Evolutionary conservation across 805 yeast species (phyloP), one percentile per base, ranked within the genome.

Genomic region (Danielia oregonensis): DNA sequence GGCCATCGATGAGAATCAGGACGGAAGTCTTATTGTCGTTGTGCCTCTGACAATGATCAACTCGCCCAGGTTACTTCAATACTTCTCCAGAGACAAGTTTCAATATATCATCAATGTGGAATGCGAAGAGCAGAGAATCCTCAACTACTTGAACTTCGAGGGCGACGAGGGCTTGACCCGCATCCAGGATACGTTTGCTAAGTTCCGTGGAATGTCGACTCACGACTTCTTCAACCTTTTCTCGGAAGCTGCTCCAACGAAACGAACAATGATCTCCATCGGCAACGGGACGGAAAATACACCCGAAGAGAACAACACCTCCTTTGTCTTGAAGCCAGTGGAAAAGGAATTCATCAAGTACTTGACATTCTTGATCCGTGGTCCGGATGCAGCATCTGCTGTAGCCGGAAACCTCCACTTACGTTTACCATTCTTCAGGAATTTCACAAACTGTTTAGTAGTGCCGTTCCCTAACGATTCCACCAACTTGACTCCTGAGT

Each of bases 91-190:
- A 8, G 29, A 35, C 15, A 16, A 33, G 21, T 33, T 32, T 28
- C 26, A 33, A 5, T 33, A 36, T 22, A 34, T 48, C 8, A 33
- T 48, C 16, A 33, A 43, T 21, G 36, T 48, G n/a, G 45, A 46
- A 26, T 40, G 49, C 15, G 52, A 48, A 11, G 47, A 37, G 26
- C 25, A 29, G 16, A 31, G 44, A 4, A 40, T 48, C 13, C 39
- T 41, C 31, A 35, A 24, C 16, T 43, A 44, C 24, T 16, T 43
- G 24, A 31, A 37, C 10, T 43, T 32, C 26, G 23, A 32, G 15
- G 45, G 42, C 15, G 38, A 34, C 12, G 36, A 37, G 9, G 48
- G 46, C 10, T 13, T 37, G 13, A 18, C 24, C 11, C 31, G 35
- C 14, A 28, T 46, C 12, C 44, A 35, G 11, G 25, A 25, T 13